Percentiles rank a stretch among this genome's conserved stretches.
Evolutionary conservation across 2,329 filamentous ascomycete genomes (phyloP).

Genomic region (Hypoxylon sp.): DNA sequence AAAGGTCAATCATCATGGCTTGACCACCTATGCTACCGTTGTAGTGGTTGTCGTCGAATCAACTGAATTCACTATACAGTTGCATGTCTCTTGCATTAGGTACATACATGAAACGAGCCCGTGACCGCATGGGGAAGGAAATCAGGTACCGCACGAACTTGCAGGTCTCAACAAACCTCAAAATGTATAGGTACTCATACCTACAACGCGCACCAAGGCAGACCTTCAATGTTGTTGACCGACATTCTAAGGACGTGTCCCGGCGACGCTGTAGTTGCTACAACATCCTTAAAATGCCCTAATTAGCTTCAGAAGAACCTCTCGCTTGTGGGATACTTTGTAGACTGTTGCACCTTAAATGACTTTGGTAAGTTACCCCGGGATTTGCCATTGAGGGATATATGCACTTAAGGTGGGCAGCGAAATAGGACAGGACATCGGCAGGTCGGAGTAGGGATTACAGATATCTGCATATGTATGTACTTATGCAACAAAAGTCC

Average conservation of each 20-base stretch:
- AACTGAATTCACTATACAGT: background rate
- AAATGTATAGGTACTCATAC: background rate
- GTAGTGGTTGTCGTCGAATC: background rate
- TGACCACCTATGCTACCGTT: too few relatives aligned
- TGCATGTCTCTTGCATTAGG: background rate
- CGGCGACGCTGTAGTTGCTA: background rate
- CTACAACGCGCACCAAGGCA: background rate
- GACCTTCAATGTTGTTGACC: conserved; percentile 3
- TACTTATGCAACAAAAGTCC: conserved; percentile 7
- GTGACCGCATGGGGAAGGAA: background rate
- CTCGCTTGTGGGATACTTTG: background rate
- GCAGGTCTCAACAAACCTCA: background rate
- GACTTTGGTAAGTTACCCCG: conserved; percentile 20
- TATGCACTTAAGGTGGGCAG: background rate
- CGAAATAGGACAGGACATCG: conserved; percentile 4
- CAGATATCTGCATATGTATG: background rate
- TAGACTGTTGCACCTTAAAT: conserved; percentile 7
- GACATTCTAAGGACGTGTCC: conserved; percentile 7
- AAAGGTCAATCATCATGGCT: background rate
- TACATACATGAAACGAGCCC: conserved; percentile 21
- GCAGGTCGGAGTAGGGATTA: background rate
- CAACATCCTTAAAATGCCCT: background rate
- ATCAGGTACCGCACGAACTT: conserved; percentile 17
- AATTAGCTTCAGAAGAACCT: background rate
- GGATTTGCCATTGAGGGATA: conserved; percentile 11